Percentiles rank a stretch among this genome's conserved stretches.
Evolutionary conservation across 441 rosid species (phyloP).

Genomic region (Pelargonium australe): DNA sequence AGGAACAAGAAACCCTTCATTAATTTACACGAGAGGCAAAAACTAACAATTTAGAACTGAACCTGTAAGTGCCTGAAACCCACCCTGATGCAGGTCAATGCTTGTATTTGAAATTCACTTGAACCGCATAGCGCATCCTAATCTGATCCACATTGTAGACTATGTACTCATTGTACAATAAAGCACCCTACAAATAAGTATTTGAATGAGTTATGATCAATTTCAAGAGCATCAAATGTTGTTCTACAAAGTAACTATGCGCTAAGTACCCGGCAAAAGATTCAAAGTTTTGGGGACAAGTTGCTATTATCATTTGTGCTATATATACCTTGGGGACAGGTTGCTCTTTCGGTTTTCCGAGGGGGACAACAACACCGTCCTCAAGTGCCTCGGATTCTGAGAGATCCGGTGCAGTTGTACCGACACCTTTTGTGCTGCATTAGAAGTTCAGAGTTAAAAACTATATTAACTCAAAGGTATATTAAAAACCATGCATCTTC

Average conservation of each 20-base stretch:
- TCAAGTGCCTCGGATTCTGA: conserved; percentile 48
- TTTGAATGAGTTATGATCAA: conserved; percentile 5
- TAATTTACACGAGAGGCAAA: too few relatives aligned
- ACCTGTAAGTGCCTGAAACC: background rate
- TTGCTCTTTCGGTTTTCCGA: conserved; percentile 58
- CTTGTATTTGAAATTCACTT: conserved; percentile 61
- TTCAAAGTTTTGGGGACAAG: too few relatives aligned
- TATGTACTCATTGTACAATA: conserved; percentile 69
- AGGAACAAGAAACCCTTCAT: too few relatives aligned
- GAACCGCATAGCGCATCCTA: conserved; percentile 67
- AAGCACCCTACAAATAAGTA: conserved; percentile 43
- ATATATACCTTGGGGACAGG: conserved; percentile 33
- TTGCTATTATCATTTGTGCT: background rate
- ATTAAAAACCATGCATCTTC: background rate
- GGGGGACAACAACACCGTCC: conserved; percentile 63
- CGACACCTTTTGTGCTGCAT: conserved; percentile 81
- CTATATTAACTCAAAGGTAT: background rate
- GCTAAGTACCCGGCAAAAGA: background rate
- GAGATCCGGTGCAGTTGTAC: conserved; percentile 62
- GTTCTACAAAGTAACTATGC: background rate
- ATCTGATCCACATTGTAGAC: conserved; percentile 84
- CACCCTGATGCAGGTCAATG: background rate
- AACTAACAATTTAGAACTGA: too few relatives aligned
- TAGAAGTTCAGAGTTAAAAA: conserved; percentile 14
- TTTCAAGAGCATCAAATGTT: conserved; percentile 3